Evolutionary conservation across 768 basidiomycete species (phyloP).

Genomic region (Sistotremastrum niveocremeum): DNA sequence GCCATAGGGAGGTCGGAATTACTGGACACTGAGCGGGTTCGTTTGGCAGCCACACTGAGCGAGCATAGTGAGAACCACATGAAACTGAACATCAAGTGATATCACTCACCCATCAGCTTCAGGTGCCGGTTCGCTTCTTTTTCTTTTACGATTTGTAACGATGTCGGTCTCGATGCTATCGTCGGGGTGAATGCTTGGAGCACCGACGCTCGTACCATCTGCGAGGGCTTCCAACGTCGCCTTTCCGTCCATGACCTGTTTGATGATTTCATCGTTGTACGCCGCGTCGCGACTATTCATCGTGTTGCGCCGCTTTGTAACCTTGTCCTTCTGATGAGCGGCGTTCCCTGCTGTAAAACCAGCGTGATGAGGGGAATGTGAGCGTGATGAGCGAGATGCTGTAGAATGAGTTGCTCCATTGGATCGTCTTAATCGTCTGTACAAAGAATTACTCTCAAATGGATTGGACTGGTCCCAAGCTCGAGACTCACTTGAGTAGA

Average conservation of each 20-base stretch:
- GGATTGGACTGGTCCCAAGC: background rate
- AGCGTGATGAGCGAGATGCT: conserved; percentile 55
- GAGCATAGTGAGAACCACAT: background rate
- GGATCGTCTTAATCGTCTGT: too few relatives aligned
- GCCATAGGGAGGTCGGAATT: conserved; percentile 2
- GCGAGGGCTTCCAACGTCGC: conserved; percentile 17
- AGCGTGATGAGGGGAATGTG: conserved; percentile 50
- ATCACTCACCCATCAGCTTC: too few relatives aligned
- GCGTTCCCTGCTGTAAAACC: conserved; percentile 36
- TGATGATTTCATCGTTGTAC: conserved; percentile 65
- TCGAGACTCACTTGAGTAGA: conserved; percentile 55
- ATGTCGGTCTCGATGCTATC: conserved; percentile 2
- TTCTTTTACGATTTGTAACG: conserved; percentile 26
- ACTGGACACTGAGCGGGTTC: conserved; percentile 4
- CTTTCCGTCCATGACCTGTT: conserved; percentile 41
- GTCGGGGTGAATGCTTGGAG: too few relatives aligned
- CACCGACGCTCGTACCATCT: too few relatives aligned
- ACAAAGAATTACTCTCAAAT: background rate
- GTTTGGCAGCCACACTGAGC: background rate
- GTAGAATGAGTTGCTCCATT: conserved; percentile 19
- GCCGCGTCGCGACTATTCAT: conserved; percentile 96
- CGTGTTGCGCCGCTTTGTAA: conserved; percentile 78
- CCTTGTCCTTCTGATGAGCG: conserved; percentile 1
- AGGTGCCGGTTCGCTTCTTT: conserved; percentile 50
- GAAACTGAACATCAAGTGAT: background rate